Conservation (phyloP, 345 rosid species). For the Salix arbutifolia region DNA sequence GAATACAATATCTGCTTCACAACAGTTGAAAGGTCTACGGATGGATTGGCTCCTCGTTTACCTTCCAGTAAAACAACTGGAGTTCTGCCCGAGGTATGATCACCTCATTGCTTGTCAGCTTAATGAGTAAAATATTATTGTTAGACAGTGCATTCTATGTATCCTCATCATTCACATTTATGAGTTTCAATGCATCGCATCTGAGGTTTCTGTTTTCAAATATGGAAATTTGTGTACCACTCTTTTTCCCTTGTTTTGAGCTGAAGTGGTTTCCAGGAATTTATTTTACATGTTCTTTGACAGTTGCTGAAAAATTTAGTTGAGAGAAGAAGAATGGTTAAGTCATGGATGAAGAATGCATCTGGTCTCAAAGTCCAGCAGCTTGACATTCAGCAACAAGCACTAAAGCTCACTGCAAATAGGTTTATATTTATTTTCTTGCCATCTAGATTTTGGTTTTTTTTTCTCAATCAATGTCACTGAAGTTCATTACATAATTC, state of each 20-base stretch:
- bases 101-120: neutral
- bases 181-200: neutral
- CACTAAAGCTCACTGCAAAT: constrained; percentile 93
- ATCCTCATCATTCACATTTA: neutral
- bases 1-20: constrained; percentile 97
- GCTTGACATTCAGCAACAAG: constrained; percentile 96
- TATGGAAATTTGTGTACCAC: neutral
- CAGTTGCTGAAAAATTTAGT: constrained; percentile 90
- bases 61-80: constrained; percentile 72
- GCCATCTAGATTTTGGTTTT: neutral
- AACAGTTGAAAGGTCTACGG: constrained; percentile 81
- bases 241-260: neutral
- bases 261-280: neutral
- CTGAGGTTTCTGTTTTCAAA: neutral
- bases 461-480: neutral
- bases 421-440: constrained; percentile 47
- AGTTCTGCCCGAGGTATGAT: constrained; percentile 82
- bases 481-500: neutral
- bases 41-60: constrained; percentile 63
- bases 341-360: constrained; percentile 74
- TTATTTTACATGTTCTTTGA: constrained; percentile 22
- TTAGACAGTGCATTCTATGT: neutral
- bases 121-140: neutral
- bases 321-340: constrained; percentile 78
- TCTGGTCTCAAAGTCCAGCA: constrained; percentile 80